Base-by-base conservation (phyloP, 805 yeast species). In the Saccharomycopsis olivae region DNA sequence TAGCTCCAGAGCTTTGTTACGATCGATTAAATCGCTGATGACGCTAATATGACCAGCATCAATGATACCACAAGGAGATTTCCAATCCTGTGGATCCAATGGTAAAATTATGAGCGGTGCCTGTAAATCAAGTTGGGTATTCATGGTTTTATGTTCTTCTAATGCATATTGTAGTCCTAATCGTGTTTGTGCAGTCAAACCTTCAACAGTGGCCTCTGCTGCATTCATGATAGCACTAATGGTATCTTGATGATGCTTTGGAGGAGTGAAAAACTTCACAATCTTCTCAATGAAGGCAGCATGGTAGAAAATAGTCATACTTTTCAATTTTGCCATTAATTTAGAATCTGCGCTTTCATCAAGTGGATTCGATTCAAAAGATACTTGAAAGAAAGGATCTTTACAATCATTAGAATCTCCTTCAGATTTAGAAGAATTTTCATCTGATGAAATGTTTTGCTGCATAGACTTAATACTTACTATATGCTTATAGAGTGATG, bases 1-100 rank as follows among this genome's bases (percentile, higher is more conserved):
- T 52, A 78, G 84, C 43, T 76, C 77, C 37, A 78, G 76, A 20
- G 87, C 69, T 34, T 73, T 74, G 3, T 71, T 68, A 48, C 74
- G 75, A 35, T 81, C 83, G 3, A 78, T 92, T 30, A 89, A 67
- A 51, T 88, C 92, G 54, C 95, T 84, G 1, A 66, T 60, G 13
- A 92, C 75, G 48, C 86, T 78, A 18, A 94, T 79, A 57, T 89
- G 96, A 53, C 99, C 99, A 5, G 96, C 96, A 66, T 92, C 97
- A 39, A 92, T 66, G 15, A 92, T 74, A 3, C 88, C 84, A 48
- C 95, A 94, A 0, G 96, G 94, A 0, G 96, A 77, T 30, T 78
- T 68, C 76, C 85, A 78, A 47, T 73, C 73, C 10, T 74, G 68
- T 0, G 94, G 82, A 52, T 86, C 84, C 24, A 86, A 64, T 0